phyloP scores from a whole-genome alignment of 768 basidiomycete species.

The Amanita rimosa region DNA sequence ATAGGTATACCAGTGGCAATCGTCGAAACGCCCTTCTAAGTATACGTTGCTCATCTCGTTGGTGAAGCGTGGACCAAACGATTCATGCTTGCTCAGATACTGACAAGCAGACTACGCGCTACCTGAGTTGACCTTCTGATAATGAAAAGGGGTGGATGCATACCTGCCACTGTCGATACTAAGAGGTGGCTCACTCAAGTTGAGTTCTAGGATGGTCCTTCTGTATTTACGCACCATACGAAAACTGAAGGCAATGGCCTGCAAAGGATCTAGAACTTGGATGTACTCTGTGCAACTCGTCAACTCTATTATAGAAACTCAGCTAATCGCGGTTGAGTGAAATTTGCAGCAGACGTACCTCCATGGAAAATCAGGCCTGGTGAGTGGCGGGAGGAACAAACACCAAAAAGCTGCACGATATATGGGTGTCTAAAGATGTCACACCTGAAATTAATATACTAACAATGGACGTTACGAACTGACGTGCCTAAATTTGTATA shows the following conservation, averaged over 20 bases:
- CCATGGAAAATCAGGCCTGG: constrained; percentile 1
- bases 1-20: no score
- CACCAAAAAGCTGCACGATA: neutral
- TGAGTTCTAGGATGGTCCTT: neutral
- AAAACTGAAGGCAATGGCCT: neutral
- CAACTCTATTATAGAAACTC: no score
- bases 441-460: no score
- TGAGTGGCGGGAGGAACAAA: neutral
- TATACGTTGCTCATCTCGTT: no score
- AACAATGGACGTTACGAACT: no score
- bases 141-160: no score
- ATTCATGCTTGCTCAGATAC: neutral
- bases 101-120: neutral
- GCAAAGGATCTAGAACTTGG: neutral
- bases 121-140: neutral
- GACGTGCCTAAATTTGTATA: no score
- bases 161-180: no score
- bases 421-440: neutral
- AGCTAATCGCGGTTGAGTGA: no score
- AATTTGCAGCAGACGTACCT: neutral
- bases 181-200: no score
- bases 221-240: neutral
- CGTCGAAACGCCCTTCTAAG: no score
- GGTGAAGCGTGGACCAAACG: neutral
- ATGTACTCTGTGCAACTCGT: no score